These are phyloP conservation scores for Scleroderma bovista DNA, from an alignment of 768 basidiomycete genomes.

Conservation along the genomic window DNA sequence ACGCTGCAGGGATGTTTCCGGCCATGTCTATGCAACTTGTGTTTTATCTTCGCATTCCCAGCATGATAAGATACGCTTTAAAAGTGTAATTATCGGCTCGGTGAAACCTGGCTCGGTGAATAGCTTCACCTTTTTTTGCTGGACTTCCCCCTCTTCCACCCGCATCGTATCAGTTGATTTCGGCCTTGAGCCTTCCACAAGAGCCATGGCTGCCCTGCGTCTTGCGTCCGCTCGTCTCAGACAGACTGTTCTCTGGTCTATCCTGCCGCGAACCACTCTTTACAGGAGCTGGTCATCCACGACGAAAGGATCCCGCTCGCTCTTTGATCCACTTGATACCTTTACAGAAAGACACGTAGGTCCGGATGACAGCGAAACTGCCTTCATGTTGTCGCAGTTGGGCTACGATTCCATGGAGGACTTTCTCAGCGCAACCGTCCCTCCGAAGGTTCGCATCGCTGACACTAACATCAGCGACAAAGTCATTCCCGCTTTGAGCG, in stretches of 20 bases:
- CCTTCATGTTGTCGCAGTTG: conserved; percentile 74
- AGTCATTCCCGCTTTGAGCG: conserved; percentile 73
- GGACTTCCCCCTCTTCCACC: conserved; percentile 10
- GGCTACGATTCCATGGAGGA: conserved; percentile 87
- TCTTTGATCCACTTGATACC: conserved; percentile 84
- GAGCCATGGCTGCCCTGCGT: conserved; percentile 25
- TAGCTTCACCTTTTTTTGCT: conserved; percentile 13
- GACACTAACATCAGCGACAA: conserved; percentile 54
- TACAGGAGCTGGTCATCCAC: conserved; percentile 49
- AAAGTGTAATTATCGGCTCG: conserved; percentile 31
- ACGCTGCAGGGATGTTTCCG: background rate
- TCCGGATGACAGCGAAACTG: conserved; percentile 76
- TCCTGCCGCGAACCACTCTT: conserved; percentile 15
- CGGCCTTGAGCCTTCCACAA: conserved; percentile 5
- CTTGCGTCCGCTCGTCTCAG: conserved; percentile 20
- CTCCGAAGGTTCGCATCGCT: conserved; percentile 70
- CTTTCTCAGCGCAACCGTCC: conserved; percentile 81
- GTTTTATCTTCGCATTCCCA: conserved; percentile 11
- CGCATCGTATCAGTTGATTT: conserved; percentile 13
- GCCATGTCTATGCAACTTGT: background rate
- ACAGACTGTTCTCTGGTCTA: conserved; percentile 11
- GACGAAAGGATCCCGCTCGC: conserved; percentile 50
- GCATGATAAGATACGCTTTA: conserved; percentile 9
- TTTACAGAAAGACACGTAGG: conserved; percentile 92
- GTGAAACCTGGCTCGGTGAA: conserved; percentile 39